Evolutionary conservation across 495 filamentous ascomycete genomes (phyloP).

Genomic region (Penicillium waksmanii): DNA sequence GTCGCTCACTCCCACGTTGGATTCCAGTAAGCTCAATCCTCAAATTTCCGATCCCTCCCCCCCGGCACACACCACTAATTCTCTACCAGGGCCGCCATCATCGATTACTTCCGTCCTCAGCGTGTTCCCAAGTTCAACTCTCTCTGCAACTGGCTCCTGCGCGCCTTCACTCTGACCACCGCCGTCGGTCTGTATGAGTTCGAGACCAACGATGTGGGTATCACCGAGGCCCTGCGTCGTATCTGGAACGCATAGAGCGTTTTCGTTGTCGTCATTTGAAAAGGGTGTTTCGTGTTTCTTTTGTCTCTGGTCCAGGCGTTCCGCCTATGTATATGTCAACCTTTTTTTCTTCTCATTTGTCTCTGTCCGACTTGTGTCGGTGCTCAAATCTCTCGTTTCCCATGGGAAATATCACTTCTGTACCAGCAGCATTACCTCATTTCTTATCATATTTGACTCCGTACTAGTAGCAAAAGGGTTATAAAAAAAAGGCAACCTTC

Average conservation of each 20-base stretch:
- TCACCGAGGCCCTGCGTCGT: slow-evolving; percentile 85
- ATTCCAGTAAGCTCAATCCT: slow-evolving; percentile 67
- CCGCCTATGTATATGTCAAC: slow-evolving; percentile 46
- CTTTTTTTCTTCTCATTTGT: slow-evolving; percentile 26
- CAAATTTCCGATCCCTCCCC: neutral
- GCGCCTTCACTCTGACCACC: slow-evolving; percentile 75
- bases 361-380: slow-evolving; percentile 29
- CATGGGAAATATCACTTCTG: slow-evolving; percentile 17
- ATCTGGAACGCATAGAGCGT: slow-evolving; percentile 73
- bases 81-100: slow-evolving; percentile 64
- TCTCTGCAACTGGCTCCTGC: slow-evolving; percentile 74
- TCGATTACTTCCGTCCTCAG: slow-evolving; percentile 84
- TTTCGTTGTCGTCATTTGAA: slow-evolving; percentile 21
- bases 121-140: slow-evolving; percentile 68
- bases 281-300: slow-evolving; percentile 33
- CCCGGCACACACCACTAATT: slow-evolving; percentile 17
- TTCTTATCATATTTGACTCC: neutral
- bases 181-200: slow-evolving; percentile 94
- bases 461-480: neutral
- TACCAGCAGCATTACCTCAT: slow-evolving; percentile 13
- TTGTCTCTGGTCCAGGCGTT: slow-evolving; percentile 41
- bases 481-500: neutral
- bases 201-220: slow-evolving; percentile 97
- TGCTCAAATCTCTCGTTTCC: slow-evolving; percentile 23
- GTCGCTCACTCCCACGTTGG: slow-evolving; percentile 94